Evolutionary conservation across 768 basidiomycete genomes (phyloP), one percentile per base, ranked within the genome.

Genomic region (Russula earlei): DNA sequence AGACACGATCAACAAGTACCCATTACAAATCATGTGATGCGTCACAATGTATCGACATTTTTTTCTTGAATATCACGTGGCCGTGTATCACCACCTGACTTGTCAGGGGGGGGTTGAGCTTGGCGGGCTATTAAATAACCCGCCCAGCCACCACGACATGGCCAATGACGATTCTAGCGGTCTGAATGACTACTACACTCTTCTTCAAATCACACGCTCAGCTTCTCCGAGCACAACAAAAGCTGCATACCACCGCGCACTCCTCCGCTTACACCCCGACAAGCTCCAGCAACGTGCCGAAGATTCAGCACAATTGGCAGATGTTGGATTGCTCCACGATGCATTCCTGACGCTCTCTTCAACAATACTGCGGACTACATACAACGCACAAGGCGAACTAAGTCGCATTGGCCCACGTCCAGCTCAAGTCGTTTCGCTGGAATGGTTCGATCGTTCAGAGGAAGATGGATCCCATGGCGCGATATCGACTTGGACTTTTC

Each of bases 361-460:
- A 9, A 68, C 73, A 0, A 62, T 69, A 17, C 69, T 72, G 10
- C 79, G 87, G 1, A 67, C 70, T 17, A 65, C 67, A 53, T 83
- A 87, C 60, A 83, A 91, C 54, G 60, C 62, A 27, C 56, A 63
- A 42, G 43, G 37, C 20, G 29, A 40, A 6, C 10, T 60, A n/a
- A 59, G 55, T 24, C 20, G 58, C 15, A 49, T 61, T 3, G 74
- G 71, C 3, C 81, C 83, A 8, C 74, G 90, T 49, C 87, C 90
- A 4, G 87, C 90, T 0, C 83, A 90, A 58, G 70, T 88, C 17
- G 70, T 91, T 36, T 91, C 90, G 2, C 72, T 92, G 37, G 86
- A 87, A 44, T 87, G 89, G 0, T 91, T 89, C 8, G 63, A 61
- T 31, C 48, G 29, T 27, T 48, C 17, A 17, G 69, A 69, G 24